Conservation (phyloP, 2,329 filamentous ascomycete species). For the Cadophora luteo-olivacea region DNA sequence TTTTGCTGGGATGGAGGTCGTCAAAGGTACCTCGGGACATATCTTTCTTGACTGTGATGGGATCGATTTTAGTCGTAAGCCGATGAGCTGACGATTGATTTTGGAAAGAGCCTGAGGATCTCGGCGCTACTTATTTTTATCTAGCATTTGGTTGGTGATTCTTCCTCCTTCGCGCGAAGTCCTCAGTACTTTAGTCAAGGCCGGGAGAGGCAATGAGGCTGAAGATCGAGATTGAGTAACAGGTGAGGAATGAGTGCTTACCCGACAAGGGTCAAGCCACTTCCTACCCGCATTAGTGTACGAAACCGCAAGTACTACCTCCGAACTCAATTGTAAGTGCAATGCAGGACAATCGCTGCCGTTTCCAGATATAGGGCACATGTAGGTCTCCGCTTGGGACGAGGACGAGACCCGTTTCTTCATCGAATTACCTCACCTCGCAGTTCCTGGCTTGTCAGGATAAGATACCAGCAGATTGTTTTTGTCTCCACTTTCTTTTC, state of each 20-base stretch:
- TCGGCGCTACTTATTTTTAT: background rate
- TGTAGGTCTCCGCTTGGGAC: slow-evolving; percentile 5
- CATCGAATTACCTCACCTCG: background rate
- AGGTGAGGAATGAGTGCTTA: background rate
- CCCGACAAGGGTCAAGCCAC: slow-evolving; percentile 7
- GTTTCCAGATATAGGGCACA: background rate
- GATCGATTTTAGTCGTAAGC: background rate
- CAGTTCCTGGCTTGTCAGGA: background rate
- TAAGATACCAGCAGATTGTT: background rate
- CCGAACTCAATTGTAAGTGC: background rate
- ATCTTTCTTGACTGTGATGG: background rate
- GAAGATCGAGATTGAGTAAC: background rate
- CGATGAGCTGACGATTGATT: background rate
- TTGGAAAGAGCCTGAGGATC: background rate
- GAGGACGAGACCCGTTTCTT: background rate
- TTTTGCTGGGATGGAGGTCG: background rate
- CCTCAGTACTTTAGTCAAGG: background rate
- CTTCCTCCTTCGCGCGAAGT: background rate
- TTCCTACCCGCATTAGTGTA: slow-evolving; percentile 3
- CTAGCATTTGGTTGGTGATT: background rate
- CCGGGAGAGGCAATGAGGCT: background rate
- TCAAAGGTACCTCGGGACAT: background rate
- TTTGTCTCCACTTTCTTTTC: slow-evolving; percentile 11
- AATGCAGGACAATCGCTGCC: slow-evolving; percentile 3
- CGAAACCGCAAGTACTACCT: background rate